phyloP scores from a whole-genome alignment of 176 grass and related monocot species.

The Avena sativa region DNA sequence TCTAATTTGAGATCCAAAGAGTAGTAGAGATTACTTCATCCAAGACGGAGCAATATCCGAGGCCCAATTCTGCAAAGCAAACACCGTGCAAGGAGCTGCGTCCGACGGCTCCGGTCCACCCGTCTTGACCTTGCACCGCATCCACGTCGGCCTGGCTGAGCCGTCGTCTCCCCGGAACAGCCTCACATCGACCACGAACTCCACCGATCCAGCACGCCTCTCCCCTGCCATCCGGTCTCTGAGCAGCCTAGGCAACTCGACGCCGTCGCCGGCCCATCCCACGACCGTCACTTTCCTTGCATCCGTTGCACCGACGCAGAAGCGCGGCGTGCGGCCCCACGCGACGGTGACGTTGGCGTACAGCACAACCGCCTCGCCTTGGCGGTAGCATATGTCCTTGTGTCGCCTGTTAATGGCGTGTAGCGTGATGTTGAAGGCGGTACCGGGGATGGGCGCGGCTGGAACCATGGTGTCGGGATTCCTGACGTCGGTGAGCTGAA shows the following conservation, averaged over 20 bases:
- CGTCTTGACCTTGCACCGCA: slow-evolving; percentile 24
- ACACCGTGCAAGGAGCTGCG: slow-evolving; percentile 2
- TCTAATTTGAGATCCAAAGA: too few relatives aligned
- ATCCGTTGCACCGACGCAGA: slow-evolving; percentile 29
- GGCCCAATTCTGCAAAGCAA: slow-evolving; percentile 34
- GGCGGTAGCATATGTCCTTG: slow-evolving; percentile 2
- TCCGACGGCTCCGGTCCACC: background rate
- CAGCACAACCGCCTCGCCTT: slow-evolving; percentile 32
- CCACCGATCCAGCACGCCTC: background rate
- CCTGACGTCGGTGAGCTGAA: background rate
- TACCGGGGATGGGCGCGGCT: background rate
- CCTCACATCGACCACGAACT: slow-evolving; percentile 24
- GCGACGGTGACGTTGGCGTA: slow-evolving; percentile 41
- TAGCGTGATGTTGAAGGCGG: slow-evolving; percentile 32
- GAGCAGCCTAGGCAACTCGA: background rate
- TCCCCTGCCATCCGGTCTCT: slow-evolving; percentile 17
- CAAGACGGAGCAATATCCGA: slow-evolving; percentile 7
- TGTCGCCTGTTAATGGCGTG: background rate
- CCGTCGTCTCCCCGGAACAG: slow-evolving; percentile 29
- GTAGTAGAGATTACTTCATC: background rate
- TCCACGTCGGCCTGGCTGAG: slow-evolving; percentile 37
- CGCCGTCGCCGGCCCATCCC: slow-evolving; percentile 42
- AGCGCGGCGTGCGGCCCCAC: slow-evolving; percentile 35
- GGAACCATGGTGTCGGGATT: background rate
- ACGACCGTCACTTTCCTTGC: slow-evolving; percentile 20